These are phyloP conservation scores for Yamadazyma olivae DNA, from an alignment of 805 yeast genomes.

Conservation along the genomic window DNA sequence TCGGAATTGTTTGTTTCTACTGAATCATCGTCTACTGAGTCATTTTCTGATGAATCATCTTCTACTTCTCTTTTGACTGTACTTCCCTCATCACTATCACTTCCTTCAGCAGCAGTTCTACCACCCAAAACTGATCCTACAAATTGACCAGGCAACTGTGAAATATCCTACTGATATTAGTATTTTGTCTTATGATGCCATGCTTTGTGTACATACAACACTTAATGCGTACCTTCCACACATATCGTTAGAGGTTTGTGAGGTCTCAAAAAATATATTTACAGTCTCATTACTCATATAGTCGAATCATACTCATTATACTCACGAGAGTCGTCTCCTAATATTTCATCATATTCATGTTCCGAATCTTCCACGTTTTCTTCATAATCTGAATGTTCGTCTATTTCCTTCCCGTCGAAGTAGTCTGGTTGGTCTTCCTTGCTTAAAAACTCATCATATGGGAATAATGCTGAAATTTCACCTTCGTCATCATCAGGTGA, in stretches of 20 bases:
- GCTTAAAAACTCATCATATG: slow-evolving; percentile 32
- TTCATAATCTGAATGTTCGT: slow-evolving; percentile 30
- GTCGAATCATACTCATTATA: slow-evolving; percentile 2
- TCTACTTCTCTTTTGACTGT: background rate
- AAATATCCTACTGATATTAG: slow-evolving; percentile 16
- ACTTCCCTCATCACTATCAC: background rate
- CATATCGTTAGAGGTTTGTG: too few species aligned
- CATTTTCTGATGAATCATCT: background rate
- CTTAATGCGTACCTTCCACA: slow-evolving; percentile 61
- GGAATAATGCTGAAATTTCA: slow-evolving; percentile 6
- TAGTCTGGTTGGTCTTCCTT: slow-evolving; percentile 38
- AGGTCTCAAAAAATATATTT: too few species aligned
- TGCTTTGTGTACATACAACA: slow-evolving; percentile 20
- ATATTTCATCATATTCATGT: slow-evolving; percentile 33
- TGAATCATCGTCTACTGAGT: slow-evolving; percentile 1
- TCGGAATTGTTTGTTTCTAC: too few species aligned
- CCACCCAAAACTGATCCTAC: slow-evolving; percentile 18
- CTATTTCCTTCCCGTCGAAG: slow-evolving; percentile 31
- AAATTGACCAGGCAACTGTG: slow-evolving; percentile 27
- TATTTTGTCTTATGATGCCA: background rate
- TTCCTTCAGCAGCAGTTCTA: background rate
- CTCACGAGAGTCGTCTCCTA: slow-evolving; percentile 13
- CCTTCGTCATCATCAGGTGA: slow-evolving; percentile 4
- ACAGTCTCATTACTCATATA: too few species aligned
- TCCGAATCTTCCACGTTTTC: slow-evolving; percentile 31